These are phyloP conservation scores for Rhododendron mucronatum DNA, from an alignment of 148 eudicot genomes.

Conservation along the genomic window DNA sequence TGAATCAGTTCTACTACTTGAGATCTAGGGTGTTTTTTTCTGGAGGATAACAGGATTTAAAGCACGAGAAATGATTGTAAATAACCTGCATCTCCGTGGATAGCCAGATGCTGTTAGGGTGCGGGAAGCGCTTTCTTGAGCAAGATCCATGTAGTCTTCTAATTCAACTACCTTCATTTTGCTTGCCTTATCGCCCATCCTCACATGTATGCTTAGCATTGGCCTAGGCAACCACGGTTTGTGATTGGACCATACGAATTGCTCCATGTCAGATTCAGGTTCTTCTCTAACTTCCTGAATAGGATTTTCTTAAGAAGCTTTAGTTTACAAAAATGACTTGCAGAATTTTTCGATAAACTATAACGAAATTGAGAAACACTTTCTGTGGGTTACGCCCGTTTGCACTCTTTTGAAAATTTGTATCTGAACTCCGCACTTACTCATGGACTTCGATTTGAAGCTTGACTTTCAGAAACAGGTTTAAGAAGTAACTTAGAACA, in stretches of 20 bases:
- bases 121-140: slow-evolving; percentile 58
- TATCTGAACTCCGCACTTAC: background rate
- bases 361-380: background rate
- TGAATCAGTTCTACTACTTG: background rate
- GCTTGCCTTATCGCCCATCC: slow-evolving; percentile 96
- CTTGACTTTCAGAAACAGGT: background rate
- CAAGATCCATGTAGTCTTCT: slow-evolving; percentile 72
- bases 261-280: slow-evolving; percentile 44
- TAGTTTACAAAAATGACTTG: background rate
- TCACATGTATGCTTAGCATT: slow-evolving; percentile 80
- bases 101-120: slow-evolving; percentile 71
- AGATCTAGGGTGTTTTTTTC: background rate
- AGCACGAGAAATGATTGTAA: background rate
- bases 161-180: slow-evolving; percentile 90
- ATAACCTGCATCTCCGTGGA: slow-evolving; percentile 93
- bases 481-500: background rate
- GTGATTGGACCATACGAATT: slow-evolving; percentile 76
- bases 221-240: slow-evolving; percentile 91
- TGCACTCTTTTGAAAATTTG: background rate
- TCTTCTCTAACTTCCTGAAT: slow-evolving; percentile 31
- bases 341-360: background rate
- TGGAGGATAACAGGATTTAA: background rate
- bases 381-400: background rate
- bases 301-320: background rate
- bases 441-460: background rate